phyloP scores from a whole-genome alignment of 2,329 filamentous ascomycete species.

The Coniochaeta sp. region DNA sequence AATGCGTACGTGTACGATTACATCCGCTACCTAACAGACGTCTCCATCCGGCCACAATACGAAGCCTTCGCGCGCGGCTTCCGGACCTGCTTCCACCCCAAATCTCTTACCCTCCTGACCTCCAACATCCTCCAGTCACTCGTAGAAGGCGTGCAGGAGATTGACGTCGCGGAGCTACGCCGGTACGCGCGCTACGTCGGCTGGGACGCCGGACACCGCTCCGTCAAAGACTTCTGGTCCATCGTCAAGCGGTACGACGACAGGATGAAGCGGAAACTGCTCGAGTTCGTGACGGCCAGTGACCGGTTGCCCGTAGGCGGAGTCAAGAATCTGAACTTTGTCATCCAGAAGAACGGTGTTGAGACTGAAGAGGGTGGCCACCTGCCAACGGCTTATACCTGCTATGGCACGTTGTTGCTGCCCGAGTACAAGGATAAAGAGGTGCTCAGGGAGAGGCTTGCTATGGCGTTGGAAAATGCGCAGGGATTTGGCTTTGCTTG shows the following conservation, averaged over 20 bases:
- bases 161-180: conserved; percentile 69
- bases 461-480: conserved; percentile 81
- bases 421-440: conserved; percentile 72
- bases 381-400: conserved; percentile 84
- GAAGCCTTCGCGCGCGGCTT: conserved; percentile 79
- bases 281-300: conserved; percentile 93
- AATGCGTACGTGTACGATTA: conserved; percentile 77
- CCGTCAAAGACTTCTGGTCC: conserved; percentile 77
- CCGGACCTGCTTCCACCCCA: conserved; percentile 61
- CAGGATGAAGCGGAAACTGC: conserved; percentile 63
- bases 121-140: conserved; percentile 66
- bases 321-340: conserved; percentile 73
- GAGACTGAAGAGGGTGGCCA: conserved; percentile 45
- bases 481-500: conserved; percentile 82
- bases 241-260: conserved; percentile 63
- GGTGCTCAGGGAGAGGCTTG: conserved; percentile 65
- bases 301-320: conserved; percentile 87
- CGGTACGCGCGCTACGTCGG: conserved; percentile 72
- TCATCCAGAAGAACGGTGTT: conserved; percentile 70
- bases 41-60: conserved; percentile 71
- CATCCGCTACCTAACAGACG: conserved; percentile 71
- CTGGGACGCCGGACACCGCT: conserved; percentile 62
- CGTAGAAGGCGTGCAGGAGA: conserved; percentile 75
- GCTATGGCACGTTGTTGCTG: conserved; percentile 80
- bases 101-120: conserved; percentile 65